Percentiles rank a stretch among this genome's conserved stretches.
phyloP scores from a whole-genome alignment of 2,329 filamentous ascomycete species.

The Penicillium sp. region DNA sequence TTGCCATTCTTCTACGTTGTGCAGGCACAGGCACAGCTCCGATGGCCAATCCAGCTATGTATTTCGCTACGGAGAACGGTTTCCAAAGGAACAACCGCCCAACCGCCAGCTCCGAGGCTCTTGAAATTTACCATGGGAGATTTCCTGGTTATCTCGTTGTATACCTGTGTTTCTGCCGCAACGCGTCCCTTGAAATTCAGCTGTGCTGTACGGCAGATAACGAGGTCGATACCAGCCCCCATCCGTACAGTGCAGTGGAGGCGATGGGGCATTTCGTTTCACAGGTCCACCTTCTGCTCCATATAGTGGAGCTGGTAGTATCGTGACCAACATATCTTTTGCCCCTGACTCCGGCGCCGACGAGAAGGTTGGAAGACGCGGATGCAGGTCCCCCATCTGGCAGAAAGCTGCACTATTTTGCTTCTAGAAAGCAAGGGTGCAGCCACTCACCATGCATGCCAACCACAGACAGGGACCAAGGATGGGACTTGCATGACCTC shows the following conservation, averaged over 20 bases:
- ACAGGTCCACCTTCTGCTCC: constrained; percentile 18
- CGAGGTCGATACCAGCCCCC: constrained; percentile 17
- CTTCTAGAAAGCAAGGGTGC: neutral
- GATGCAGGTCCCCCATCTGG: neutral
- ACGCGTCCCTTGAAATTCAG: constrained; percentile 22
- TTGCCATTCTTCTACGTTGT: neutral
- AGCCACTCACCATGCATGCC: neutral
- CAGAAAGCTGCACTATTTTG: neutral
- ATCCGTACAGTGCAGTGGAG: constrained; percentile 8
- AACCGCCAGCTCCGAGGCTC: constrained; percentile 7
- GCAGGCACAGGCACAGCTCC: neutral
- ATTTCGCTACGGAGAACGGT: neutral
- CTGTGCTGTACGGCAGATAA: neutral
- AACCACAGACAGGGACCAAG: constrained; percentile 8
- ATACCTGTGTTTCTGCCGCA: constrained; percentile 11
- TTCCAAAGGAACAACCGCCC: constrained; percentile 17
- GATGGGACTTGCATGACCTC: constrained; percentile 22
- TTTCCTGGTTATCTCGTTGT: neutral
- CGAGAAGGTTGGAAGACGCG: neutral
- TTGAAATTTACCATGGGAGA: constrained; percentile 17
- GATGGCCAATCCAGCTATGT: neutral
- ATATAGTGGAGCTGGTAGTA: constrained; percentile 21
- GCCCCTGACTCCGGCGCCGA: neutral
- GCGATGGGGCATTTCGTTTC: constrained; percentile 11
- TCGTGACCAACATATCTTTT: neutral